These are phyloP conservation scores for Malassezia cuniculi DNA, from an alignment of 1,284 basidiomycete genomes.

Conservation along the genomic window DNA sequence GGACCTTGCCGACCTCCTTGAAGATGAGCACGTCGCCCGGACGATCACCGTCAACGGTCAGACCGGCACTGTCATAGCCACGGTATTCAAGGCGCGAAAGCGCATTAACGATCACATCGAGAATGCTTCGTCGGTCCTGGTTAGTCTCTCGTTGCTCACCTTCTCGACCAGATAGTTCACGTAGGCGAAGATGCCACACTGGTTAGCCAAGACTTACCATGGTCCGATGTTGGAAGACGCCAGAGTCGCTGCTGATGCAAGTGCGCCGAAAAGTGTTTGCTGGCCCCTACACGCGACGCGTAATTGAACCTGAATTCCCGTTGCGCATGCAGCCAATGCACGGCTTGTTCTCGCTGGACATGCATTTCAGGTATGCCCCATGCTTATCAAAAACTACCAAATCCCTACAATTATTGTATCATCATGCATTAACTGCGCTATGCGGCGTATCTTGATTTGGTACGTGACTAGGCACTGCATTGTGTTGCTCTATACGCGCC, in stretches of 20 bases:
- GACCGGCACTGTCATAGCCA: slow-evolving; percentile 89
- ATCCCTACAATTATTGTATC: too few relatives aligned
- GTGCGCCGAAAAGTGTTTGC: not conserved
- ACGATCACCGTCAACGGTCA: slow-evolving; percentile 87
- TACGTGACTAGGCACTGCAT: too few relatives aligned
- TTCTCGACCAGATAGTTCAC: slow-evolving; percentile 45
- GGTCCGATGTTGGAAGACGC: not conserved
- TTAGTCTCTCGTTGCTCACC: slow-evolving; percentile 14
- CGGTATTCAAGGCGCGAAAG: slow-evolving; percentile 93
- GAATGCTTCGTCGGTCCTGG: slow-evolving; percentile 77
- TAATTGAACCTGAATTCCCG: too few relatives aligned
- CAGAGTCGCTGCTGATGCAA: not conserved
- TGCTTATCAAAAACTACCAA: too few relatives aligned
- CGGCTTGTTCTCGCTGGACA: too few relatives aligned
- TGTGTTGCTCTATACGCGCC: too few relatives aligned
- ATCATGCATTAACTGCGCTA: too few relatives aligned
- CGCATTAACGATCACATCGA: slow-evolving; percentile 82
- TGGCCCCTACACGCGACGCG: too few relatives aligned
- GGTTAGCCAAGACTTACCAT: slow-evolving; percentile 5
- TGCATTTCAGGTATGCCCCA: too few relatives aligned
- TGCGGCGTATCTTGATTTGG: slow-evolving; percentile 17
- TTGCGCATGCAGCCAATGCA: too few relatives aligned
- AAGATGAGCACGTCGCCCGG: slow-evolving; percentile 65
- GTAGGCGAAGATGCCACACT: slow-evolving; percentile 46
- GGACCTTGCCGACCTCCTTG: slow-evolving; percentile 98